Evolutionary conservation across 169 alveolate species (phyloP).

Genomic region (Cryptosporidium muris): DNA sequence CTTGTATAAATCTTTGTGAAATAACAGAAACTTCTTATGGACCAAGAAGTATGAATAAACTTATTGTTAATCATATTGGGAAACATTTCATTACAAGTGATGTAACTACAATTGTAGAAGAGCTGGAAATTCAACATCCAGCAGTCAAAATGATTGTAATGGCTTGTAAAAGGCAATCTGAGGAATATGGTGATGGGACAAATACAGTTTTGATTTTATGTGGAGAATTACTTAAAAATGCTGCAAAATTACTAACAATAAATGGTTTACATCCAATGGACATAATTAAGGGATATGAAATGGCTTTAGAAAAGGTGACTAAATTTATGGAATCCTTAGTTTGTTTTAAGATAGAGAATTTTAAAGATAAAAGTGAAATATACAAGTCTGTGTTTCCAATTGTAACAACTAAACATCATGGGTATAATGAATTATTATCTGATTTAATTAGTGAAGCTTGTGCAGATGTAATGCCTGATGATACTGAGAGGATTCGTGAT

Average conservation of each 20-base stretch:
- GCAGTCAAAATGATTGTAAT: slow-evolving; percentile 97
- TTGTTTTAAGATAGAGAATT: slow-evolving; percentile 68
- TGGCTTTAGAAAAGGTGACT: slow-evolving; percentile 88
- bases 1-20: slow-evolving; percentile 90
- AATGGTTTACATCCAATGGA: slow-evolving; percentile 96
- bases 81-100: slow-evolving; percentile 96
- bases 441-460: slow-evolving; percentile 91
- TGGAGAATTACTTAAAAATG: slow-evolving; percentile 95
- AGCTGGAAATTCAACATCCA: slow-evolving; percentile 99
- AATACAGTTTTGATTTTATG: slow-evolving; percentile 96
- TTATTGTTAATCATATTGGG: slow-evolving; percentile 96
- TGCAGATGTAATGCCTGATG: slow-evolving; percentile 89
- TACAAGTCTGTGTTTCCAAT: slow-evolving; percentile 73
- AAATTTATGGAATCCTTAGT: slow-evolving; percentile 80
- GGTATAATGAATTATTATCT: slow-evolving; percentile 84
- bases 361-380: slow-evolving; percentile 73
- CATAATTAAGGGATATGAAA: slow-evolving; percentile 96
- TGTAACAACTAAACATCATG: slow-evolving; percentile 79
- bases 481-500: slow-evolving; percentile 74
- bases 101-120: slow-evolving; percentile 95
- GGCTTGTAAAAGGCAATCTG: slow-evolving; percentile 96
- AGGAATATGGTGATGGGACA: slow-evolving; percentile 98
- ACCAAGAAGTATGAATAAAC: slow-evolving; percentile 96
- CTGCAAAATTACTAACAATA: slow-evolving; percentile 86
- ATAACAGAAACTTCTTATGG: slow-evolving; percentile 96